phyloP scores from a whole-genome alignment of 2,329 filamentous ascomycete genomes.

The Cladosporium sp. region DNA sequence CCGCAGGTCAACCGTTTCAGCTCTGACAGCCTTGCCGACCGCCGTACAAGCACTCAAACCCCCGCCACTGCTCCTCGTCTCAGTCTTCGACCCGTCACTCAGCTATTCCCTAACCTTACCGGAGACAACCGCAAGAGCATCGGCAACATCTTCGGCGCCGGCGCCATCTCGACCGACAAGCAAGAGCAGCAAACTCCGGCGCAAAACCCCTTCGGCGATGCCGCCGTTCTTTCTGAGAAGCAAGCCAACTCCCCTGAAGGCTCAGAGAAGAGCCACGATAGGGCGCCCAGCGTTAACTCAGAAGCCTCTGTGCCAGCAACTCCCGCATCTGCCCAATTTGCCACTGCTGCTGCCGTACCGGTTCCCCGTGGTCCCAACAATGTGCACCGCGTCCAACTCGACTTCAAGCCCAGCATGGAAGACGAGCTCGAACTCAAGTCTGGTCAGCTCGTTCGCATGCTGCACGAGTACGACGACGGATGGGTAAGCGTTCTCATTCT shows the following conservation, averaged over 20 bases:
- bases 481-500: constrained; percentile 64
- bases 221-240: constrained; percentile 24
- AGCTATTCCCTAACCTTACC: constrained; percentile 68
- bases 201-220: constrained; percentile 36
- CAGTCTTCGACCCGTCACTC: constrained; percentile 77
- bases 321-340: constrained; percentile 26
- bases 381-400: constrained; percentile 89
- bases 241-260: constrained; percentile 28
- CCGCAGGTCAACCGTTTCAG: constrained; percentile 19
- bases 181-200: constrained; percentile 31
- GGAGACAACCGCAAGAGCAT: constrained; percentile 36
- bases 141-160: constrained; percentile 11
- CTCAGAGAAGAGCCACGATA: constrained; percentile 18
- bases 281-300: constrained; percentile 16
- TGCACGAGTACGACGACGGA: constrained; percentile 97
- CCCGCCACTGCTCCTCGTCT: constrained; percentile 67
- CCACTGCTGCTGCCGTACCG: constrained; percentile 34
- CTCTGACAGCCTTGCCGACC: constrained; percentile 27
- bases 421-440: constrained; percentile 81
- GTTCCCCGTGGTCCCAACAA: constrained; percentile 47
- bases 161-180: constrained; percentile 31
- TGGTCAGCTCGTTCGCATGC: constrained; percentile 79
- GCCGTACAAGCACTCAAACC: constrained; percentile 39
- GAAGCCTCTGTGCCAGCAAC: constrained; percentile 20
- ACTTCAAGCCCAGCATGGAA: constrained; percentile 88